A percentile compares a stretch with the other conserved stretches of the same genome.
These are phyloP conservation scores for Quercus lobata DNA, from an alignment of 331 rosid genomes.

Conservation along the genomic window DNA sequence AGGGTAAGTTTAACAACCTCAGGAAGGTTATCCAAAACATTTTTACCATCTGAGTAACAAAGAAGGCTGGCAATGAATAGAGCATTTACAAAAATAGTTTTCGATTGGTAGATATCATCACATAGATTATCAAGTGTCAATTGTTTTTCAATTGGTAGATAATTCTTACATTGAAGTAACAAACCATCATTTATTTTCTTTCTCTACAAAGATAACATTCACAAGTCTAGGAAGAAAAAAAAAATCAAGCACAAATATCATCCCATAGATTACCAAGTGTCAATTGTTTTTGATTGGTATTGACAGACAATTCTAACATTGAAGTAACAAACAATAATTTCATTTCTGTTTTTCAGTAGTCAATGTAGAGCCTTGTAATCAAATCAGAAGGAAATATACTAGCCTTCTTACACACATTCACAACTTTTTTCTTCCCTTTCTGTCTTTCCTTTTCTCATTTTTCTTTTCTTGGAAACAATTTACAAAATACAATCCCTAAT, in stretches of 20 bases:
- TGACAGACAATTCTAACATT: background rate
- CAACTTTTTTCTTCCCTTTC: background rate
- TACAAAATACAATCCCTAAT: constrained; percentile 41
- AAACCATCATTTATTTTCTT: background rate
- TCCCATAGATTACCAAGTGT: background rate
- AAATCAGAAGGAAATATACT: background rate
- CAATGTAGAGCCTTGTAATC: background rate
- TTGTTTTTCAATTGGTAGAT: background rate
- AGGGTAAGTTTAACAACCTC: no score
- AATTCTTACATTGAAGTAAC: background rate
- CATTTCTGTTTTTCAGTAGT: background rate
- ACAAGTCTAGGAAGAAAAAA: no score
- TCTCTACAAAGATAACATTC: no score
- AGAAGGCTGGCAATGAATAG: no score
- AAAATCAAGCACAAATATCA: background rate
- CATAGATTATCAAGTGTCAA: background rate
- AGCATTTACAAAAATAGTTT: no score
- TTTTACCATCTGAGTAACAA: no score
- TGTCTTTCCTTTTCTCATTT: background rate
- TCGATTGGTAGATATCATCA: background rate
- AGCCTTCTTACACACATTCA: constrained; percentile 14
- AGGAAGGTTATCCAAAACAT: no score
- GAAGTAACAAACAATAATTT: background rate
- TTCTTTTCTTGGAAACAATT: constrained; percentile 24
- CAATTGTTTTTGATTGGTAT: background rate